These are phyloP conservation scores for Funneliformis caledonium DNA, from an alignment of 371 early-diverging fungal species.

Conservation along the genomic window DNA sequence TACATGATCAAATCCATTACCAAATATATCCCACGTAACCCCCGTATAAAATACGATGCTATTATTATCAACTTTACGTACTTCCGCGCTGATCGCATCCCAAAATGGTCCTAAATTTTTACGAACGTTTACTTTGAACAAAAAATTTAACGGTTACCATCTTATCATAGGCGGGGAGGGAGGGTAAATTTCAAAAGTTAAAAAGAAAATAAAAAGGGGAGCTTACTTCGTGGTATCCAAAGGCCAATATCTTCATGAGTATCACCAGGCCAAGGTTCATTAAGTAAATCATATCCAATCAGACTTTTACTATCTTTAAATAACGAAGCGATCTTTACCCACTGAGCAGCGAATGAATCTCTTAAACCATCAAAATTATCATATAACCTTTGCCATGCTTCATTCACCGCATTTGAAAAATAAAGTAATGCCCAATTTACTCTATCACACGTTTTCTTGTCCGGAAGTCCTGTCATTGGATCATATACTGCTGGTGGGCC, in stretches of 20 bases:
- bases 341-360: slow-evolving; percentile 8
- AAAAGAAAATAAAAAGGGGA: too few relatives aligned
- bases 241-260: not conserved
- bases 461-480: not conserved
- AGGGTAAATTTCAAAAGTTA: too few relatives aligned
- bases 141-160: too few relatives aligned
- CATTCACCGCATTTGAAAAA: not conserved
- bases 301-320: not conserved
- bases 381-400: not conserved
- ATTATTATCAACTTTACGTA: slow-evolving; percentile 9
- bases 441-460: not conserved
- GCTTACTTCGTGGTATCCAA: not conserved
- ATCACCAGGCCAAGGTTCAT: slow-evolving; percentile 13
- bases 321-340: not conserved
- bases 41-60: not conserved
- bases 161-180: too few relatives aligned
- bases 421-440: slow-evolving; percentile 7
- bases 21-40: slow-evolving; percentile 1
- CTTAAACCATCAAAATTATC: not conserved
- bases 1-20: not conserved
- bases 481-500: not conserved
- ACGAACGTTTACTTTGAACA: not conserved
- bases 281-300: not conserved
- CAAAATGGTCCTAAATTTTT: not conserved
- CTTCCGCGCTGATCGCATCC: not conserved